Conservation (phyloP, 768 basidiomycete species). For the Boletales sp. region DNA sequence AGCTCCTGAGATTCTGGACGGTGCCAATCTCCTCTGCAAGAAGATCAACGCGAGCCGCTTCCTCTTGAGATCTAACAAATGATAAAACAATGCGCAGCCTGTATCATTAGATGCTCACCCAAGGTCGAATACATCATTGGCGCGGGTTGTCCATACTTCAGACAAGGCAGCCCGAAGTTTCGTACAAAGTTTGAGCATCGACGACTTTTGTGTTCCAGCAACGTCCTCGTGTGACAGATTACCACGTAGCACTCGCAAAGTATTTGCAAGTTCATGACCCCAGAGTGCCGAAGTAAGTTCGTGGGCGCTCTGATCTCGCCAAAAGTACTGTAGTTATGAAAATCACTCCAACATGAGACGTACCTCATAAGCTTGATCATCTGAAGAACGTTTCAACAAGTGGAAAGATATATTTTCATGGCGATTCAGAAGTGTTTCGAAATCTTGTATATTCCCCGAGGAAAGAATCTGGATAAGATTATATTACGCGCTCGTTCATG, state of each 20-base stretch:
- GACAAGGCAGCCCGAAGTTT: constrained; percentile 62
- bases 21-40: constrained; percentile 75
- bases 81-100: constrained; percentile 1
- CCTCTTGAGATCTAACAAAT: constrained; percentile 60
- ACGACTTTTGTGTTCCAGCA: constrained; percentile 18
- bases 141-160: constrained; percentile 68
- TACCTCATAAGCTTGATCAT: constrained; percentile 82
- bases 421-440: constrained; percentile 56
- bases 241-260: constrained; percentile 54
- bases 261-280: constrained; percentile 77
- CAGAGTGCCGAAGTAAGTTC: constrained; percentile 78
- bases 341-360: constrained; percentile 17
- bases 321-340: background rate
- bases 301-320: constrained; percentile 57
- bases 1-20: constrained; percentile 69
- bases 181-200: constrained; percentile 40
- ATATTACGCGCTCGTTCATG: background rate
- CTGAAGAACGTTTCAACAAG: constrained; percentile 64
- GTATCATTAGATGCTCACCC: constrained; percentile 47
- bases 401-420: constrained; percentile 68
- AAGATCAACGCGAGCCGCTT: constrained; percentile 61
- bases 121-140: constrained; percentile 75
- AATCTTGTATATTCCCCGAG: constrained; percentile 42
- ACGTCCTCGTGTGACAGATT: constrained; percentile 45
- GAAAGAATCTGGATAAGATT: constrained; percentile 46